phyloP scores from a whole-genome alignment of 441 rosid genomes.

The Pelargonium australe region DNA sequence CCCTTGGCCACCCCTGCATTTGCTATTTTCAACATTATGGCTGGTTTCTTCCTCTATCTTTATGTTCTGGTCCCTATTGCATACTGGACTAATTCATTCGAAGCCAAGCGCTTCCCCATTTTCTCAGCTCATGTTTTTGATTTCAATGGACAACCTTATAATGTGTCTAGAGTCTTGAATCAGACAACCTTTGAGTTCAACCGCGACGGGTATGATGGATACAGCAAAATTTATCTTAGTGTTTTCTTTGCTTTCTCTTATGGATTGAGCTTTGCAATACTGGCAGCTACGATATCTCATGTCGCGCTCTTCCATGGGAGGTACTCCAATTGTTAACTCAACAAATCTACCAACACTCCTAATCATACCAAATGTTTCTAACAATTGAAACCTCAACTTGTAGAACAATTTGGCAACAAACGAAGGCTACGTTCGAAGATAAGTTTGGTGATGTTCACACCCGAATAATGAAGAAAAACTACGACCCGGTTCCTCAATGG shows the following conservation, averaged over 20 bases:
- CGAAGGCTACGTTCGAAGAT: slow-evolving; percentile 25
- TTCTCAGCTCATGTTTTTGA: slow-evolving; percentile 29
- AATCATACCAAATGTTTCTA: no score
- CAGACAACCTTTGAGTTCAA: slow-evolving; percentile 23
- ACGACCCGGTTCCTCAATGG: slow-evolving; percentile 32
- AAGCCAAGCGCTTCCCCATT: slow-evolving; percentile 39
- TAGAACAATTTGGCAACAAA: slow-evolving; percentile 35
- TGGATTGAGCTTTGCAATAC: slow-evolving; percentile 37
- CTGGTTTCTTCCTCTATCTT: slow-evolving; percentile 29
- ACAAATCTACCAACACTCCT: no score
- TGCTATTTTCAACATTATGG: slow-evolving; percentile 33
- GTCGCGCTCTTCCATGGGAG: slow-evolving; percentile 44
- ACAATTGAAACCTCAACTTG: not conserved
- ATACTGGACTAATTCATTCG: slow-evolving; percentile 35
- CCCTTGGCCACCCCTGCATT: slow-evolving; percentile 37
- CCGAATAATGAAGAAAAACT: slow-evolving; percentile 34
- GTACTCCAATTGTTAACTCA: not conserved
- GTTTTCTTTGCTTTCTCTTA: slow-evolving; percentile 29
- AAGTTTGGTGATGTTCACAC: slow-evolving; percentile 35
- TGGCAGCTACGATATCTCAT: slow-evolving; percentile 38
- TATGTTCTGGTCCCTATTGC: slow-evolving; percentile 30
- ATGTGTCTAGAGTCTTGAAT: slow-evolving; percentile 22
- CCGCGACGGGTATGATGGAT: slow-evolving; percentile 26
- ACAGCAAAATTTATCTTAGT: slow-evolving; percentile 34
- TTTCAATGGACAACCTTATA: slow-evolving; percentile 20